Base-by-base conservation (phyloP, 2,329 filamentous ascomycete genomes). In the Fusarium transvaalense region DNA sequence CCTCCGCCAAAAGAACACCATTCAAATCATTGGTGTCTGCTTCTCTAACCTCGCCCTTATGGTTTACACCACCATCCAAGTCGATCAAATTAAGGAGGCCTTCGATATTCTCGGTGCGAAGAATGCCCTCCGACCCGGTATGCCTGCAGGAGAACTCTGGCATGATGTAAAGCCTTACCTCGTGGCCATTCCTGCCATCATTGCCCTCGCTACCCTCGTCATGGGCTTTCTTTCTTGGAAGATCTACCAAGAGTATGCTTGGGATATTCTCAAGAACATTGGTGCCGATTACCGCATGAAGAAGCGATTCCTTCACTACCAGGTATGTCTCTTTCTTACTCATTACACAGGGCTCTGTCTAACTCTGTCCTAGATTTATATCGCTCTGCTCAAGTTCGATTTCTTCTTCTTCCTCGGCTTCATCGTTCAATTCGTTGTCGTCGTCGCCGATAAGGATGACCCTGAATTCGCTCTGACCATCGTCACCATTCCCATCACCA, bases 331-430 rank as follows among this genome's bases (percentile, higher is more conserved):
- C 75, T 5, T 25, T 25, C 23, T 38, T 15, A 10, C 23, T 27
- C 15, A 19, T 39, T 19, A 17, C 14, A 19, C 29, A 17, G 4
- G 14, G 25, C 8, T 10, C 17, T 34, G 3, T 9, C 35, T 10
- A 29, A 50, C 12, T 21, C 6, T 6, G 3, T 12, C 29, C 7
- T 66, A 97, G 94, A 94, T 99, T 79, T 99, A 97, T 81, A 97
- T 99, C 76, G 93, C 96, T 37, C 87, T 99, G 13, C 87, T 99
- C 70, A 99, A 99, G 81, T 99, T 99, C 79, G 96, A 99, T 82
- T 98, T 99, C 82, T 99, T 99, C 89, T 98, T 99, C 85, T 99
- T 99, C 86, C 89, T 99, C 51, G 96, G 95, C 56, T 99, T 99
- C 80, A 98, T 96, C 9, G 93, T 99, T 46, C 96, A 99, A 77